Evolutionary conservation across 345 rosid species (phyloP).

Genomic region (Geranium brycei): DNA sequence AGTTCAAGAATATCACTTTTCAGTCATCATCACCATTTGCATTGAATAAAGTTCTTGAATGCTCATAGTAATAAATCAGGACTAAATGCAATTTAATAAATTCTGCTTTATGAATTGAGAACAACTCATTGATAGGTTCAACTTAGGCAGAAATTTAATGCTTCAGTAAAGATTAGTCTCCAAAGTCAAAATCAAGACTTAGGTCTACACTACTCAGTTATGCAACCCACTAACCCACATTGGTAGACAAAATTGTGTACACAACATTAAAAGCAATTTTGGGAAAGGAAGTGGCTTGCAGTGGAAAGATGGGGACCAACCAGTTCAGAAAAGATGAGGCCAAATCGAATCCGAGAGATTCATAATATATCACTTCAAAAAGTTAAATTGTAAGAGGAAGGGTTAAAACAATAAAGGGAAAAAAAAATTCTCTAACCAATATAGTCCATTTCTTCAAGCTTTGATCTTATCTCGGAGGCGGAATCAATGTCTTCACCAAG

Average conservation of each 20-base stretch:
- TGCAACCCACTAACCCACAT: neutral
- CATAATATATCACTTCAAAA: constrained; percentile 7
- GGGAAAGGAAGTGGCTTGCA: neutral
- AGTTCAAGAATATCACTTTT: neutral
- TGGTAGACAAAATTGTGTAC: neutral
- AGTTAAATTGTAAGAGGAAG: neutral
- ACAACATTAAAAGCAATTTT: neutral
- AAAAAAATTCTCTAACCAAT: constrained; percentile 41
- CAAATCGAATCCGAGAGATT: constrained; percentile 2
- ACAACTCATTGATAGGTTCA: neutral
- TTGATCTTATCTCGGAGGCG: constrained; percentile 51
- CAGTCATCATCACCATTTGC: neutral
- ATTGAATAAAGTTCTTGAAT: neutral
- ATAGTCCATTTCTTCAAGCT: constrained; percentile 84
- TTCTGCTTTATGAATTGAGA: neutral
- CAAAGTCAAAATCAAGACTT: neutral
- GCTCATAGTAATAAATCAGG: no score
- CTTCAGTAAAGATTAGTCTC: neutral
- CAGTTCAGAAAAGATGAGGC: neutral
- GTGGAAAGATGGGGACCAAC: neutral
- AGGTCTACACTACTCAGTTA: neutral
- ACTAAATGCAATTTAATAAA: neutral
- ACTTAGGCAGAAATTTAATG: no score
- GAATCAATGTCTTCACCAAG: constrained; percentile 48
- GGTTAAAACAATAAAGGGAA: constrained; percentile 5